phyloP scores from a whole-genome alignment of 352 stramenopile genomes.

The Thalassiosira delicatula region DNA sequence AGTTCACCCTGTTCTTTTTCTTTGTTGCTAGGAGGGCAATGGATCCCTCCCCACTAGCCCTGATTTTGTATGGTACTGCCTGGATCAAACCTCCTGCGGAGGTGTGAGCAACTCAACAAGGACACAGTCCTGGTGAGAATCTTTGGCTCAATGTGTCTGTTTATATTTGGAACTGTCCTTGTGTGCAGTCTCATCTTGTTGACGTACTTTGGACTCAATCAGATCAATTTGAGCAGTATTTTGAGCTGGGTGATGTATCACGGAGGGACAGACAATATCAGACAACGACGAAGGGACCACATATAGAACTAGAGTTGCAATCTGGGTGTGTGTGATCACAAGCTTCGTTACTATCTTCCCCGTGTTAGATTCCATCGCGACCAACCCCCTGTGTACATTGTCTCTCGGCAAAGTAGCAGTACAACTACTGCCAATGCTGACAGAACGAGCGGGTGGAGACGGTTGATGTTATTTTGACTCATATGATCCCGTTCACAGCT shows the following conservation, averaged over 20 bases:
- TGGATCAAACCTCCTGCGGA: no score
- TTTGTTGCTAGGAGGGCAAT: no score
- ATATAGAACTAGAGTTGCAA: background rate
- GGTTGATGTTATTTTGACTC: background rate
- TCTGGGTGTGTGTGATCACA: constrained; percentile 24
- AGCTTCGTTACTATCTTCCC: constrained; percentile 41
- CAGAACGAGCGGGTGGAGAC: background rate
- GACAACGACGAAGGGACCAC: background rate
- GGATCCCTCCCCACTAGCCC: no score
- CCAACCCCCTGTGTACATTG: constrained; percentile 17
- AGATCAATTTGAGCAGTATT: constrained; percentile 41
- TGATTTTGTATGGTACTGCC: no score
- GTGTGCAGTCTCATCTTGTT: constrained; percentile 30
- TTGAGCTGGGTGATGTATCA: constrained; percentile 47
- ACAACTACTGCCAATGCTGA: background rate
- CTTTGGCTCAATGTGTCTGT: constrained; percentile 2
- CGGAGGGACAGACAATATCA: constrained; percentile 13
- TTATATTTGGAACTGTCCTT: constrained; percentile 21
- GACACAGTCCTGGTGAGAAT: no score
- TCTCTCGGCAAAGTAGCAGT: background rate
- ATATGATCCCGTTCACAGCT: background rate
- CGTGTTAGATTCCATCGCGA: constrained; percentile 32
- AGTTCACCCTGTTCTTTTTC: no score
- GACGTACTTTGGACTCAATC: constrained; percentile 35
- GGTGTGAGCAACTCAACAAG: no score